phyloP scores from a whole-genome alignment of 257 asterid species.

The Penstemon eatonii region DNA sequence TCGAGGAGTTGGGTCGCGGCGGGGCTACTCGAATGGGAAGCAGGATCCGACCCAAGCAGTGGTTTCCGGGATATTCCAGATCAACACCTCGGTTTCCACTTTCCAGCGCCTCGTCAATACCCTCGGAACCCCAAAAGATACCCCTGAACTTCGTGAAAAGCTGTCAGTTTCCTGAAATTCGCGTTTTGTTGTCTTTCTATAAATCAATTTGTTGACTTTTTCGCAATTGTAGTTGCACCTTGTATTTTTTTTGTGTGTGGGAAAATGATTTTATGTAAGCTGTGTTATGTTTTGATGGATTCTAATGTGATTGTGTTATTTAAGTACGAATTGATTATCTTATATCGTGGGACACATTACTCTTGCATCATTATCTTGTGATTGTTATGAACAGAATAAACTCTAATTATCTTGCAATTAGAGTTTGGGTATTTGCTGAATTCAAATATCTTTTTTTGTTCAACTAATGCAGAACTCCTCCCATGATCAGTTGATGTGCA shows the following conservation, averaged over 20 bases:
- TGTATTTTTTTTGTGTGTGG: neutral
- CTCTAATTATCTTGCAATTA: too few relatives aligned
- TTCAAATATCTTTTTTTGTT: neutral
- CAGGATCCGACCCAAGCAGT: constrained; percentile 93
- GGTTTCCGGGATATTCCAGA: constrained; percentile 88
- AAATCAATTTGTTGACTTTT: constrained; percentile 16
- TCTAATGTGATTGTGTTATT: too few relatives aligned
- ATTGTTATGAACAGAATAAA: too few relatives aligned
- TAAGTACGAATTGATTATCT: too few relatives aligned
- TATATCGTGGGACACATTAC: too few relatives aligned
- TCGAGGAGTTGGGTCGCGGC: constrained; percentile 52
- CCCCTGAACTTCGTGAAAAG: constrained; percentile 93
- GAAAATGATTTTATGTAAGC: neutral
- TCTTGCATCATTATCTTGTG: too few relatives aligned
- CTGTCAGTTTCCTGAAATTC: constrained; percentile 49
- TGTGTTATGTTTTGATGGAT: too few relatives aligned
- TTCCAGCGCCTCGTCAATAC: constrained; percentile 93
- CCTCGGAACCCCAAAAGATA: constrained; percentile 93
- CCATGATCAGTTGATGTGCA: neutral
- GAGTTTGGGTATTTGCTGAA: too few relatives aligned
- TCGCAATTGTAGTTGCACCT: constrained; percentile 8
- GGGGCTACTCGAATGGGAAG: constrained; percentile 61
- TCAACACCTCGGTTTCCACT: constrained; percentile 83
- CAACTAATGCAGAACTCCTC: neutral
- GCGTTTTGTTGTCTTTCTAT: neutral